Evolutionary conservation across 805 yeast genomes (phyloP).

Genomic region (Candida ponderosae): DNA sequence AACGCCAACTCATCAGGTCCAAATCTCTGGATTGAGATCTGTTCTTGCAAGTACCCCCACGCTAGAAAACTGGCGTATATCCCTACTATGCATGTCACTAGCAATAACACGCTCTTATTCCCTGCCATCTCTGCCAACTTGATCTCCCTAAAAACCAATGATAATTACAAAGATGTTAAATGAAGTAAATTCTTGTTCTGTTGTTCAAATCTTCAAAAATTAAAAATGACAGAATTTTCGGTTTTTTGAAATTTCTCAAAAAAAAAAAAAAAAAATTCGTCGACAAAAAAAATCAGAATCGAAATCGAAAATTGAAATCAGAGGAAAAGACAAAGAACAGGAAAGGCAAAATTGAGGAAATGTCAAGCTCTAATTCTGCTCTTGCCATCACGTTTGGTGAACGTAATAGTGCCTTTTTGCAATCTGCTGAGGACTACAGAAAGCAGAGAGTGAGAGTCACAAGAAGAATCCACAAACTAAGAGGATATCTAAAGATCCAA

Average conservation of each 20-base stretch:
- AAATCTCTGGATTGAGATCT: constrained; percentile 70
- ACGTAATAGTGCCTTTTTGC: constrained; percentile 55
- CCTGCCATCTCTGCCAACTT: background rate
- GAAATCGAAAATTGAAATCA: background rate
- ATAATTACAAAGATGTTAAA: too few relatives aligned
- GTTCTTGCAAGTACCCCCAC: constrained; percentile 92
- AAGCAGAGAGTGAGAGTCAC: constrained; percentile 60
- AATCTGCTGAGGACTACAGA: constrained; percentile 60
- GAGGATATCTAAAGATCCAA: constrained; percentile 55
- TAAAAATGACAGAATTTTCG: too few relatives aligned
- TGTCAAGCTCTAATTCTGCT: constrained; percentile 13
- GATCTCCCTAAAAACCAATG: too few relatives aligned
- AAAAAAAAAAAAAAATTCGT: constrained; percentile 1
- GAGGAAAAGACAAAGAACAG: background rate
- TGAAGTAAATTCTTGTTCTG: too few relatives aligned
- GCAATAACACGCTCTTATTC: constrained; percentile 5
- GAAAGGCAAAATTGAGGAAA: background rate
- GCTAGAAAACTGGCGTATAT: constrained; percentile 81
- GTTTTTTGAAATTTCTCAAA: background rate
- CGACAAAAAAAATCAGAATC: background rate
- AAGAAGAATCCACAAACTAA: constrained; percentile 52
- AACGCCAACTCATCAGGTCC: constrained; percentile 48
- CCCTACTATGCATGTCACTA: constrained; percentile 39
- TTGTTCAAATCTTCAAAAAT: too few relatives aligned
- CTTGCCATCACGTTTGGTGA: constrained; percentile 34